Evolutionary conservation across 2,329 filamentous ascomycete genomes (phyloP).

Genomic region (Ceratocystis albifundus): DNA sequence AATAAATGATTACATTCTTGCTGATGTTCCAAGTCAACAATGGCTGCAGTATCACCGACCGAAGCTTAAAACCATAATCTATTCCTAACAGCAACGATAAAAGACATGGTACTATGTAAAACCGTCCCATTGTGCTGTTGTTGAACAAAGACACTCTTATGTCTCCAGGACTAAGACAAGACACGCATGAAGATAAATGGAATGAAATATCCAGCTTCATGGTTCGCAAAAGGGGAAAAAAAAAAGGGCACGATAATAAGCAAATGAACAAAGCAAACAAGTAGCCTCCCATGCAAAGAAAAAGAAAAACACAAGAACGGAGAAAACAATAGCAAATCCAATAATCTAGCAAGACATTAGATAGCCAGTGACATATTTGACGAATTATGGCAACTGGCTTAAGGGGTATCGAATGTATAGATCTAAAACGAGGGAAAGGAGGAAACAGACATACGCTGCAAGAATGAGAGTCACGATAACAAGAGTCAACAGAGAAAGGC

Average conservation of each 20-base stretch:
- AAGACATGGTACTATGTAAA: not conserved
- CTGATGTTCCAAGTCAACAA: not conserved
- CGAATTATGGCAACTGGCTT: not conserved
- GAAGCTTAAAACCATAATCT: not conserved
- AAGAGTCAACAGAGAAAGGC: not conserved
- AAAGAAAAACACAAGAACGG: too few relatives aligned
- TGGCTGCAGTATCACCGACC: not conserved
- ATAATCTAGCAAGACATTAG: not conserved
- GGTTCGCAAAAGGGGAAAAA: not conserved
- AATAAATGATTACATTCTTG: not conserved
- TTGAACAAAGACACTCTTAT: not conserved
- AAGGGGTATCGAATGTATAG: slow-evolving; percentile 16
- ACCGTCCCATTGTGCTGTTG: not conserved
- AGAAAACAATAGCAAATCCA: not conserved
- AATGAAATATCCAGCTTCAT: not conserved
- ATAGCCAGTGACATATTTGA: not conserved
- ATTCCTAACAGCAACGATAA: too few relatives aligned
- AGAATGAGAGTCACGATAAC: not conserved
- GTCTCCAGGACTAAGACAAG: not conserved
- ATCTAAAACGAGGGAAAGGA: slow-evolving; percentile 6
- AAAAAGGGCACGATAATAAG: not conserved
- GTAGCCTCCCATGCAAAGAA: not conserved
- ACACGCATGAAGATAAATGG: not conserved
- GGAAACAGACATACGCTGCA: not conserved
- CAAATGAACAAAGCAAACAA: not conserved